Evolutionary conservation across 1,139 yeast genomes (phyloP).

Genomic region (Chernovozyma aurita): DNA sequence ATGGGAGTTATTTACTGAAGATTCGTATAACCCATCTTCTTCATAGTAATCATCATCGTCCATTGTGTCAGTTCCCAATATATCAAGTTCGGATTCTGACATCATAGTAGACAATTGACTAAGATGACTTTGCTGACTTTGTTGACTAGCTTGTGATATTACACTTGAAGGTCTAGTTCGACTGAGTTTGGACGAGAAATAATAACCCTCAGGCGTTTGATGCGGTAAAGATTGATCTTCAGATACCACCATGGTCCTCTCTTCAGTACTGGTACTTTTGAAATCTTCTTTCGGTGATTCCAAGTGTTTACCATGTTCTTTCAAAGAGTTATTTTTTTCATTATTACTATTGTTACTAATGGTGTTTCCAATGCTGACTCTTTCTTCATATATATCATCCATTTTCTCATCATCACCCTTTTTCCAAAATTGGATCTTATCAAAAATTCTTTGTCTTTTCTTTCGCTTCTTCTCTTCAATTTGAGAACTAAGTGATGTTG

Average conservation of each 20-base stretch:
- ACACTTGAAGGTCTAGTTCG: conserved; percentile 61
- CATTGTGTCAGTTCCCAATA: conserved; percentile 35
- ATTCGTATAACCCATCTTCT: conserved; percentile 29
- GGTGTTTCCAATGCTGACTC: conserved; percentile 4
- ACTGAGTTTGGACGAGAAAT: not conserved
- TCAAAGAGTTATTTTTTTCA: not conserved
- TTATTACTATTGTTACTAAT: conserved; percentile 1
- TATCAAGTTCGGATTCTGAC: conserved; percentile 42
- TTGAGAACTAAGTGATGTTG: not conserved
- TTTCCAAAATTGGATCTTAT: conserved; percentile 43
- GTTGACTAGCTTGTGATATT: conserved; percentile 53
- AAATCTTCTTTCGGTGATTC: conserved; percentile 1
- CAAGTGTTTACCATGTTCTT: not conserved
- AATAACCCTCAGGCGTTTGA: not conserved
- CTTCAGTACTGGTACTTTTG: conserved; percentile 1
- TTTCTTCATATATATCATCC: conserved; percentile 5
- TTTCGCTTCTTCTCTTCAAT: conserved; percentile 6
- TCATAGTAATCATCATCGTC: conserved; percentile 36
- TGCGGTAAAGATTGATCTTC: not conserved
- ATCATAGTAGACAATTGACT: conserved; percentile 55
- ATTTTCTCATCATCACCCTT: conserved; percentile 10
- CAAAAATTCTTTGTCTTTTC: conserved; percentile 23
- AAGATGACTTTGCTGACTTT: conserved; percentile 43
- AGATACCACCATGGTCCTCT: not conserved
- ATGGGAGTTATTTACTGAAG: conserved; percentile 27